phyloP scores from a whole-genome alignment of 225 moss, liverwort and hornwort genomes.

The Climacium dendroides region DNA sequence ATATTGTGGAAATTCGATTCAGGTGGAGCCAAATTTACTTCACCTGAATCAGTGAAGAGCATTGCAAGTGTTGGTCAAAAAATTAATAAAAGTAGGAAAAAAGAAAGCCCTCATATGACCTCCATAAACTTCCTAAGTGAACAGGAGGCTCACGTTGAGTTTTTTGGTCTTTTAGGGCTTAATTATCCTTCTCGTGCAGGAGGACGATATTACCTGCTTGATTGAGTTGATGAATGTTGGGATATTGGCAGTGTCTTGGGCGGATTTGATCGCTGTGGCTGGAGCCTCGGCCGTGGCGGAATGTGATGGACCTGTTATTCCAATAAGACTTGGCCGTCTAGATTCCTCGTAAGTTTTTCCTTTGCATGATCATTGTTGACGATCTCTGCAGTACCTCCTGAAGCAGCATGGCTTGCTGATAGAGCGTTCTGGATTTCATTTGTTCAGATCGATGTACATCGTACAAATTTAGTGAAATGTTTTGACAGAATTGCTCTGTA shows the following conservation, averaged over 20 bases:
- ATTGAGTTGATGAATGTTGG: neutral
- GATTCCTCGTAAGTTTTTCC: conserved; percentile 51
- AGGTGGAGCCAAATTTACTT: neutral
- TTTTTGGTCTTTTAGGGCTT: neutral
- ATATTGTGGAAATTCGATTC: neutral
- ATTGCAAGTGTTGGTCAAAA: neutral
- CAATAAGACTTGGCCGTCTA: conserved; percentile 58
- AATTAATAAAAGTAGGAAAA: neutral
- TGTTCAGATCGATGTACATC: neutral
- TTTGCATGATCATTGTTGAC: neutral
- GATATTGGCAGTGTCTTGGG: conserved; percentile 75
- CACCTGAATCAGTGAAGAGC: neutral
- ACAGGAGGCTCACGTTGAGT: neutral
- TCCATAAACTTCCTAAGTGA: neutral
- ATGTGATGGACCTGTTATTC: conserved; percentile 80
- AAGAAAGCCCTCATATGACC: neutral
- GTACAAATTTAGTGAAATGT: neutral
- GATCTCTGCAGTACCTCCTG: neutral
- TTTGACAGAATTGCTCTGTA: neutral
- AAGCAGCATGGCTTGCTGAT: neutral
- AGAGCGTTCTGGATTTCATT: neutral
- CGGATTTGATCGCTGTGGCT: conserved; percentile 90
- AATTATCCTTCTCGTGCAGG: neutral
- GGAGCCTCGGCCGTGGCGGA: conserved; percentile 80
- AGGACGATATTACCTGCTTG: neutral